phyloP scores from a whole-genome alignment of 257 asterid genomes.

The Nicotiana benthamiana region DNA sequence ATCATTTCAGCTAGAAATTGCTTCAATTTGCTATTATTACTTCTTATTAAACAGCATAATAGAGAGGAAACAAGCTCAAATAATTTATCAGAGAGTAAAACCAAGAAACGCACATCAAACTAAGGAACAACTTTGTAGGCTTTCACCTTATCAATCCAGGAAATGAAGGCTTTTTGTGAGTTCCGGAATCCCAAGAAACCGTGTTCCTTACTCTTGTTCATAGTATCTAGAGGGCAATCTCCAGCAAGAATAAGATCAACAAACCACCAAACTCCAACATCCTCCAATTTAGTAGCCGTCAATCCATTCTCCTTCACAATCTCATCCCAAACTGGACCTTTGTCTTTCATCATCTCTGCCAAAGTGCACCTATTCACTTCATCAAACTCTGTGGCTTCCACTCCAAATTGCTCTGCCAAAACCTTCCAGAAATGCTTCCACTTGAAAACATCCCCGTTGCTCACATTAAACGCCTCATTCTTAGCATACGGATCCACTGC shows the following conservation, averaged over 20 bases:
- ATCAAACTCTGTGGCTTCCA: conserved; percentile 49
- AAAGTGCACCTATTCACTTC: conserved; percentile 43
- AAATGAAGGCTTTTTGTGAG: conserved; percentile 58
- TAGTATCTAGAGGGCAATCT: conserved; percentile 36
- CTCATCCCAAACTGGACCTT: conserved; percentile 77
- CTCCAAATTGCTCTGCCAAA: conserved; percentile 77
- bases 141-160: conserved; percentile 84
- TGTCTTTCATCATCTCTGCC: conserved; percentile 67
- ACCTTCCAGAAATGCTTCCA: conserved; percentile 96
- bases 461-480: conserved; percentile 86
- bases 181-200: conserved; percentile 89
- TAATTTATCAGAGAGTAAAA: background rate
- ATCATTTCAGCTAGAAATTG: background rate
- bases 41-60: conserved; percentile 2
- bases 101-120: background rate
- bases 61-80: background rate
- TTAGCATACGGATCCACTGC: conserved; percentile 85
- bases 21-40: background rate
- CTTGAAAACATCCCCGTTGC: conserved; percentile 81
- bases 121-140: conserved; percentile 75
- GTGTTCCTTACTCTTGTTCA: conserved; percentile 97
- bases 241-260: conserved; percentile 30
- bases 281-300: conserved; percentile 48
- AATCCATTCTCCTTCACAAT: conserved; percentile 63
- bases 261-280: conserved; percentile 83